A percentile compares a stretch with the other conserved stretches of the same genome.
These are phyloP conservation scores for Pterulicium gracile DNA, from an alignment of 1,284 basidiomycete species.

Conservation along the genomic window DNA sequence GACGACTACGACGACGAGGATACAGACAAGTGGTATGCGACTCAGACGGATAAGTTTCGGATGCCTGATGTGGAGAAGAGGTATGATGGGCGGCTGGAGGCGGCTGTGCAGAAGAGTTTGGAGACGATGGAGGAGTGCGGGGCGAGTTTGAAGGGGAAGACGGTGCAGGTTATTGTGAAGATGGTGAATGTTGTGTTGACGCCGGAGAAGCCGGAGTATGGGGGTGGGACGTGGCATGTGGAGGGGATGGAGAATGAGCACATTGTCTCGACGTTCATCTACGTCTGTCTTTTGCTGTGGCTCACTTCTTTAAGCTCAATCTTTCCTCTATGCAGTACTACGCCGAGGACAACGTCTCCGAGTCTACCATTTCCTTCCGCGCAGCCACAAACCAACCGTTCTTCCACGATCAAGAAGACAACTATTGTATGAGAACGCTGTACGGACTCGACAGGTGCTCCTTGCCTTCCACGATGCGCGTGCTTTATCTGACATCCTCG, in stretches of 20 bases:
- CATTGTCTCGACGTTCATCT: constrained; percentile 34
- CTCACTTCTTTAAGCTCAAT: background rate
- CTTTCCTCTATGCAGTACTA: constrained; percentile 15
- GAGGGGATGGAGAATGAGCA: constrained; percentile 32
- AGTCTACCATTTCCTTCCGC: constrained; percentile 21
- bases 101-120: constrained; percentile 8
- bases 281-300: constrained; percentile 14
- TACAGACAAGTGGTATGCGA: constrained; percentile 1
- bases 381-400: constrained; percentile 12
- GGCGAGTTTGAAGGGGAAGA: constrained; percentile 13
- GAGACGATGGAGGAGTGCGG: too few relatives aligned
- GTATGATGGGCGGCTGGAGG: constrained; percentile 12
- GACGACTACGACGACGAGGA: constrained; percentile 4
- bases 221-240: constrained; percentile 26
- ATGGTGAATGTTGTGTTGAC: constrained; percentile 36
- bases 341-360: constrained; percentile 21
- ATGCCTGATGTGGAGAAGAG: constrained; percentile 10
- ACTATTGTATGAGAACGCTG: constrained; percentile 18
- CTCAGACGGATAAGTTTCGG: constrained; percentile 7
- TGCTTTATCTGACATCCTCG: too few relatives aligned
- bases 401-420: constrained; percentile 16
- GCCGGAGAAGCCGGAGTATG: constrained; percentile 29
- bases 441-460: constrained; percentile 16
- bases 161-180: constrained; percentile 39
- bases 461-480: too few relatives aligned